Evolutionary conservation across 306 rosid genomes (phyloP).

Genomic region (Ammopiptanthus mongolicus): DNA sequence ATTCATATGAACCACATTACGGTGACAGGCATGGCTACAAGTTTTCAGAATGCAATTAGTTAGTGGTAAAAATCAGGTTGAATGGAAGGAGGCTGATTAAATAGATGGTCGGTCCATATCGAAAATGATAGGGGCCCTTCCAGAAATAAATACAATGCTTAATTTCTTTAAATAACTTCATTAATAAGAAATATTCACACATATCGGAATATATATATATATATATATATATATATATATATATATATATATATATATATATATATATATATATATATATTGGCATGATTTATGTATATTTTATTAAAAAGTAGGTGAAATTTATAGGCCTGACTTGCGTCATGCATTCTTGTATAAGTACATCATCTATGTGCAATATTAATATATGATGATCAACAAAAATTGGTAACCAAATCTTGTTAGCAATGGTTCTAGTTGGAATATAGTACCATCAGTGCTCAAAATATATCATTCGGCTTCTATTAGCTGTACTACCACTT

Average conservation of each 20-base stretch:
- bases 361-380: constrained; percentile 24
- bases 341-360: constrained; percentile 9
- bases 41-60: constrained; percentile 5
- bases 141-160: neutral
- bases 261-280: constrained; percentile 29
- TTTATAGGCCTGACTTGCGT: constrained; percentile 22
- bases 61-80: neutral
- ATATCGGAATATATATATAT: too few species aligned
- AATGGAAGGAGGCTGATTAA: neutral
- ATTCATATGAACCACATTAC: neutral
- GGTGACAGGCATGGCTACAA: neutral
- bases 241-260: constrained; percentile 33
- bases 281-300: constrained; percentile 8
- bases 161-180: neutral
- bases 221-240: too few species aligned
- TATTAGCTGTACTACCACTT: neutral
- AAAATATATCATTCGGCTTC: neutral
- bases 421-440: constrained; percentile 8
- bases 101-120: constrained; percentile 32
- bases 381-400: neutral
- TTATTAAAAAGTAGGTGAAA: constrained; percentile 29
- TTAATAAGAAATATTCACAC: neutral
- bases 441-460: neutral
- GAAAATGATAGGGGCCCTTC: constrained; percentile 21
- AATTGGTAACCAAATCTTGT: constrained; percentile 29